A percentile compares a stretch with the other conserved stretches of the same genome.
phyloP scores from a whole-genome alignment of 495 filamentous ascomycete genomes.

The Paragyromitra xinjiangensis region DNA sequence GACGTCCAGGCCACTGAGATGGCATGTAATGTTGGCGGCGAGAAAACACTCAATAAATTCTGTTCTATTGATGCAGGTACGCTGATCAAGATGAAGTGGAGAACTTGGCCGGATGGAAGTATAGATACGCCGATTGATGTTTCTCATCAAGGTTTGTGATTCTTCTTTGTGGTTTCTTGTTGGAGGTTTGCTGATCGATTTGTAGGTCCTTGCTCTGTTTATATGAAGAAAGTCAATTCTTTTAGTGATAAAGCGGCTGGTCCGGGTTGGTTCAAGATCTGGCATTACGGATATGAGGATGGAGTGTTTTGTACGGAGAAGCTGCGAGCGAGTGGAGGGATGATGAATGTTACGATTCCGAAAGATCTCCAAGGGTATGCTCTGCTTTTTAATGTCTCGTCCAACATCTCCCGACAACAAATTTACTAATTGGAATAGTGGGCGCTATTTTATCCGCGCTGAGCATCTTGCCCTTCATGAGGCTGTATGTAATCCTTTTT shows the following conservation, averaged over 20 bases:
- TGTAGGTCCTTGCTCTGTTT: constrained; percentile 71
- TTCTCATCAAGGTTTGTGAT: constrained; percentile 67
- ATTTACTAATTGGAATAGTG: constrained; percentile 57
- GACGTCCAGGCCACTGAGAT: constrained; percentile 68
- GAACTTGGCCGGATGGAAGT: constrained; percentile 67
- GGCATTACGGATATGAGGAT: constrained; percentile 70
- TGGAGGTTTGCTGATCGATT: not conserved
- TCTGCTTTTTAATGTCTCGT: not conserved
- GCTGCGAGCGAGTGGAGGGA: constrained; percentile 71
- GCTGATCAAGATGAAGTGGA: constrained; percentile 71
- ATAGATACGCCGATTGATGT: constrained; percentile 67
- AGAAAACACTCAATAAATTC: constrained; percentile 23
- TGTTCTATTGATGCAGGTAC: constrained; percentile 59
- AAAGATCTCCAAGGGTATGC: constrained; percentile 63
- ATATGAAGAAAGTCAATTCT: constrained; percentile 67
- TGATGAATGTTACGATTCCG: constrained; percentile 69
- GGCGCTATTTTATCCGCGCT: constrained; percentile 73
- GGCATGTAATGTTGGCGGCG: constrained; percentile 66
- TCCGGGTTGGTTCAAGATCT: constrained; percentile 84
- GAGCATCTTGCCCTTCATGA: constrained; percentile 76
- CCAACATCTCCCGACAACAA: not conserved
- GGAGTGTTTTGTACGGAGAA: constrained; percentile 74
- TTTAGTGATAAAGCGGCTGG: constrained; percentile 62
- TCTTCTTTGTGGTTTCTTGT: not conserved
- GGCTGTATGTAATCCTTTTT: constrained; percentile 62